These are phyloP conservation scores for Phytophthora litchii DNA, from an alignment of 352 stramenopile species.

Conservation along the genomic window DNA sequence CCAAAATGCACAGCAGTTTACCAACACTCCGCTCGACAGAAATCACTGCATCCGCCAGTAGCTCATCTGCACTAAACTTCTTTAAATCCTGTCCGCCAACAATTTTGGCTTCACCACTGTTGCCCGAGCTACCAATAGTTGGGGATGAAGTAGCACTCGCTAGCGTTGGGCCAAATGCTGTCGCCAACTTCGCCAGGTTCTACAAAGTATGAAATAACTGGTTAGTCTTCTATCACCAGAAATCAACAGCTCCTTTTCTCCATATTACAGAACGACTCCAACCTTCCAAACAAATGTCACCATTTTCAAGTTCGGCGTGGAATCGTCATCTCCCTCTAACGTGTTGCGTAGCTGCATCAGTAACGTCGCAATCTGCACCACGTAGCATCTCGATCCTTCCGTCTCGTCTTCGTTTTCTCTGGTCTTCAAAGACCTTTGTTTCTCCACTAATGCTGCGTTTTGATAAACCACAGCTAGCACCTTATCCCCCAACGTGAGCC, in stretches of 20 bases:
- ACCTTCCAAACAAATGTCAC: constrained; percentile 65
- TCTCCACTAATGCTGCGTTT: constrained; percentile 11
- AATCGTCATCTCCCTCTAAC: constrained; percentile 17
- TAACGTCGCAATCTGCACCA: constrained; percentile 23
- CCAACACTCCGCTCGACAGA: constrained; percentile 38
- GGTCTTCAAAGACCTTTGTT: constrained; percentile 1
- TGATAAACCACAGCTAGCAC: constrained; percentile 27
- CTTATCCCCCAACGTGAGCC: constrained; percentile 37
- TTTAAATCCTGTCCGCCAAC: neutral
- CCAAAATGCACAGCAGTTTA: constrained; percentile 19
- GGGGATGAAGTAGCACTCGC: neutral
- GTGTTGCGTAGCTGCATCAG: constrained; percentile 32
- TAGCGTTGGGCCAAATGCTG: constrained; percentile 29
- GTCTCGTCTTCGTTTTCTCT: neutral
- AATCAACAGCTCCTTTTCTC: neutral
- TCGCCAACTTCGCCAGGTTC: constrained; percentile 55
- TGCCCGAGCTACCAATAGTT: neutral
- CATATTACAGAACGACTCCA: neutral
- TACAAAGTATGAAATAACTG: constrained; percentile 17
- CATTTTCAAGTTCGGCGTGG: constrained; percentile 38
- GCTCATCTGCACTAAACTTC: constrained; percentile 39
- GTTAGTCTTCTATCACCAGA: neutral
- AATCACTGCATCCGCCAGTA: constrained; percentile 32
- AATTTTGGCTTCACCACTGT: neutral
- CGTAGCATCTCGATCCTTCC: neutral